phyloP scores from a whole-genome alignment of 257 asterid genomes.

The Perilla frutescens region DNA sequence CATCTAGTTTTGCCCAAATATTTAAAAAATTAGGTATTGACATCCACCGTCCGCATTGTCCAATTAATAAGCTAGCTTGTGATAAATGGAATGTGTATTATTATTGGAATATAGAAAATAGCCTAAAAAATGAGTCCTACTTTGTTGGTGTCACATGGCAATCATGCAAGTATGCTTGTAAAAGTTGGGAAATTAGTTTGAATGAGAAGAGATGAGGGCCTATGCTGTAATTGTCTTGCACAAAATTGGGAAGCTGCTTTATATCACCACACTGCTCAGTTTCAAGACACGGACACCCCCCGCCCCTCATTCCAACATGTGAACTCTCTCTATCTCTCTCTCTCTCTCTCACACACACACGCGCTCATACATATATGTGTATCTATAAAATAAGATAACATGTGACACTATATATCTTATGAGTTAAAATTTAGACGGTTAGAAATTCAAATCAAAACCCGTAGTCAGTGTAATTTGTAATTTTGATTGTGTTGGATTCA shows the following conservation, averaged over 20 bases:
- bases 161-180: neutral
- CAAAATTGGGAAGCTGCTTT: slow-evolving; percentile 1
- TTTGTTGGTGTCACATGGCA: slow-evolving; percentile 24
- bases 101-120: neutral
- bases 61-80: neutral
- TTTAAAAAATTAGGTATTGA: too few species aligned
- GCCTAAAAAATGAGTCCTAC: neutral
- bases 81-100: neutral
- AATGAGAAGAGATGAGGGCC: slow-evolving; percentile 9
- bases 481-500: too few species aligned
- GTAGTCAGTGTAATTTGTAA: too few species aligned
- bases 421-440: too few species aligned
- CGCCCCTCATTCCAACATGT: neutral
- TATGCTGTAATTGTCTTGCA: slow-evolving; percentile 15
- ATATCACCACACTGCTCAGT: neutral
- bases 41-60: too few species aligned
- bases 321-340: slow-evolving; percentile 21
- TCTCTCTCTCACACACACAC: neutral
- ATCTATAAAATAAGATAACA: too few species aligned
- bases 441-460: too few species aligned
- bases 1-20: too few species aligned
- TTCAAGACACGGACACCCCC: neutral
- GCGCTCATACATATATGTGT: too few species aligned
- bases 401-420: too few species aligned
- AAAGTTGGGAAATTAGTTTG: neutral